Percentiles rank a stretch among this genome's conserved stretches.
These are phyloP conservation scores for Misopates orontium DNA, from an alignment of 257 asterid species.

Conservation along the genomic window DNA sequence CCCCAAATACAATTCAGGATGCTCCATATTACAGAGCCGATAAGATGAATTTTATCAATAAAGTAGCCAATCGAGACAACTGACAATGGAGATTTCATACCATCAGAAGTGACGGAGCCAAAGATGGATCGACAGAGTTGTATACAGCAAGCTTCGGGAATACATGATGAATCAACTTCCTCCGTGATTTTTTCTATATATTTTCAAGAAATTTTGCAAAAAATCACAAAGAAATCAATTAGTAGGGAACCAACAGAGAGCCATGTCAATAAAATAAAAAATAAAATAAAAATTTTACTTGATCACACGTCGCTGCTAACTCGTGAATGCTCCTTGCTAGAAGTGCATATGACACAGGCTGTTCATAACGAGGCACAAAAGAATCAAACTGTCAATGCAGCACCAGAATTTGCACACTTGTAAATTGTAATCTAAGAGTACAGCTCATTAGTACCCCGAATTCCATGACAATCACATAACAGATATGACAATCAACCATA, in stretches of 20 bases:
- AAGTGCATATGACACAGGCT: slow-evolving; percentile 99
- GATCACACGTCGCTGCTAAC: slow-evolving; percentile 96
- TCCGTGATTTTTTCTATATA: slow-evolving; percentile 91
- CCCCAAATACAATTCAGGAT: slow-evolving; percentile 3
- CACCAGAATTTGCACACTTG: too few species aligned
- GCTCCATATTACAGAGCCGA: too few species aligned
- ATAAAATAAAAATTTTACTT: slow-evolving; percentile 48
- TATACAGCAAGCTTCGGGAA: slow-evolving; percentile 98
- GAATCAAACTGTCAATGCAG: slow-evolving; percentile 5
- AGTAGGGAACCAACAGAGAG: slow-evolving; percentile 8
- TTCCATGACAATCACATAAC: too few species aligned
- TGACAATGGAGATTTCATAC: slow-evolving; percentile 38
- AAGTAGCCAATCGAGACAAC: slow-evolving; percentile 4
- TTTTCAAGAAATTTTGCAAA: slow-evolving; percentile 5
- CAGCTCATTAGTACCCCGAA: too few species aligned
- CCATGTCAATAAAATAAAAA: slow-evolving; percentile 7
- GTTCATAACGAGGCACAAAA: slow-evolving; percentile 33
- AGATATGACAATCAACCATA: too few species aligned
- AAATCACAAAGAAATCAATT: slow-evolving; percentile 22
- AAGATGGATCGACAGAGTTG: slow-evolving; percentile 97
- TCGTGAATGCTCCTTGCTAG: slow-evolving; percentile 99
- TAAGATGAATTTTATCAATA: too few species aligned
- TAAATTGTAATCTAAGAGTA: too few species aligned
- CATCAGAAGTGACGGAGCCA: slow-evolving; percentile 99
- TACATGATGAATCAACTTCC: slow-evolving; percentile 90